phyloP scores from a whole-genome alignment of 164 flowering plant species.

The Nymphaea thermarum region DNA sequence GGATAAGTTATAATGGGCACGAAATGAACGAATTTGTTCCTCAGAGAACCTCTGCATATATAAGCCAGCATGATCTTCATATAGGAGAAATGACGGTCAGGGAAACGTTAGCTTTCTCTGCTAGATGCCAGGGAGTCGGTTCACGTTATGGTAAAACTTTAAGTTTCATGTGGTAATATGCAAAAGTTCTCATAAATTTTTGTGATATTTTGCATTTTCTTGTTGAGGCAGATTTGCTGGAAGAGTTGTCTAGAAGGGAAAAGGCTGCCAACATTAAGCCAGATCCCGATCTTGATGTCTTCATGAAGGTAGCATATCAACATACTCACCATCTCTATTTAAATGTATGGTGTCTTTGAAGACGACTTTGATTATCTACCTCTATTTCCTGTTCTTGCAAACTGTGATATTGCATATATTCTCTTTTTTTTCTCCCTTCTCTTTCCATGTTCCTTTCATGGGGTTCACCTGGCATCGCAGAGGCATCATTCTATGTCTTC shows the following conservation, averaged over 20 bases:
- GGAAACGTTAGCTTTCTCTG: constrained; percentile 48
- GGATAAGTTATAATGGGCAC: constrained; percentile 65
- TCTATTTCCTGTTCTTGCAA: not conserved
- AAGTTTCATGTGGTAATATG: not conserved
- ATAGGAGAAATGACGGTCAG: constrained; percentile 54
- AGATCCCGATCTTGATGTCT: constrained; percentile 22
- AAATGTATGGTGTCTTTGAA: not conserved
- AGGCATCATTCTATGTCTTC: too few relatives aligned
- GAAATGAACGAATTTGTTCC: constrained; percentile 60
- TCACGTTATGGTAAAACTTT: constrained; percentile 27
- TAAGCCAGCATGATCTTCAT: constrained; percentile 52
- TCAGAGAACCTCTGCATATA: constrained; percentile 51
- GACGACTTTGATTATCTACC: not conserved
- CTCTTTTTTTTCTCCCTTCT: not conserved
- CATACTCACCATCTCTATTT: not conserved
- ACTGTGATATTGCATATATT: not conserved
- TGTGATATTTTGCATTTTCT: not conserved
- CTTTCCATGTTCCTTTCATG: too few relatives aligned
- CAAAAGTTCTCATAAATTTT: not conserved
- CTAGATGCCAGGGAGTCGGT: constrained; percentile 60
- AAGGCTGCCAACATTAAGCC: constrained; percentile 17
- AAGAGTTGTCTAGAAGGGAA: constrained; percentile 25
- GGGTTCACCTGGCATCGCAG: too few relatives aligned
- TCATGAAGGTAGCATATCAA: constrained; percentile 18
- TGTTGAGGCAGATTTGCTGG: constrained; percentile 15